Evolutionary conservation across 352 stramenopile genomes (phyloP), one percentile per base, ranked within the genome.

Genomic region (Bremia lactucae): DNA sequence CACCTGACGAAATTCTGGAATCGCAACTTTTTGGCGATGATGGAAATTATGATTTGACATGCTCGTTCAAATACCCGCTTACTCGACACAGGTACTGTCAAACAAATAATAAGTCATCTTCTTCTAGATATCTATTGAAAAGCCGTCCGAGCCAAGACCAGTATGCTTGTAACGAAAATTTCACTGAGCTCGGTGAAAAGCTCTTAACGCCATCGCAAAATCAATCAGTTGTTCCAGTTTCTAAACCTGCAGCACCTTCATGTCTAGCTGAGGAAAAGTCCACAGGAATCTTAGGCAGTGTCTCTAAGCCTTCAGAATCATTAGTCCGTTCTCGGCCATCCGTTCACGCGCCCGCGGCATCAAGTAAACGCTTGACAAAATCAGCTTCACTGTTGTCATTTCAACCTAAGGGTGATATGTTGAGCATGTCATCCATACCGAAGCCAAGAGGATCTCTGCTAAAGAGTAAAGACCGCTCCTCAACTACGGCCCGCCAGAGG

Each of bases 1-100:
- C 19, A 6, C 52, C 49, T n/a, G 62, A 71, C 49, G 51, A 34
- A 19, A 71, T 68, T 36, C 41, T 71, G 23, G 57, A 58, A 26
- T 49, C 57, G 8, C 50, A 54, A 16, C 43, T 68, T 15, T 39
- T 29, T 9, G 38, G 46, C 24, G 42, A 65, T 8, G 48, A 52
- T 10, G 56, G 10, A 34, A 35, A 71, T 23, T 71, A 54, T 31
- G 54, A 65, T 36, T 44, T 71, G 14, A 31, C 58, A 0, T 41
- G 15, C 29, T 53, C 36, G 5, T 71, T 63, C 26, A 50, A 29
- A 16, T 71, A 71, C 20, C 53, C 57, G 13, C 18, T 46, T 19
- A 41, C 42, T n/a, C 45, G 28, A 25, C 42, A 43, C 29, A 54
- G 49, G 22, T 20, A 19, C 29, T 24, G 21, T 11, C 24, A 20